Percentiles rank a stretch among this genome's conserved stretches.
Evolutionary conservation across 768 basidiomycete genomes (phyloP).

Genomic region (Mycena latifolia): DNA sequence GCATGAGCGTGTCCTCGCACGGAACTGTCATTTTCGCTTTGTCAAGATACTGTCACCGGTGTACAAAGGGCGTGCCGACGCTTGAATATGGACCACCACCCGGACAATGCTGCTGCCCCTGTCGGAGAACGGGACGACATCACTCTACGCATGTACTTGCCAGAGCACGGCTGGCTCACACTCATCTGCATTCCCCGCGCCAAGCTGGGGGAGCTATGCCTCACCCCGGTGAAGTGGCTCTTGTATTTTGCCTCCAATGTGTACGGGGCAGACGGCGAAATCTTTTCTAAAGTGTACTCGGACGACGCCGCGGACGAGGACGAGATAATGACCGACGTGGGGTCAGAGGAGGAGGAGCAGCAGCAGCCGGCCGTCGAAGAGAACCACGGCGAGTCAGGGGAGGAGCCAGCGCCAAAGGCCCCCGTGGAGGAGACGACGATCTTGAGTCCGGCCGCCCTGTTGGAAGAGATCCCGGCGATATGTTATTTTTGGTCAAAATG

Average conservation of each 20-base stretch:
- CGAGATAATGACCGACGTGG: too few species aligned
- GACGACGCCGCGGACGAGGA: neutral
- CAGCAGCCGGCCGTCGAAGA: constrained; percentile 9
- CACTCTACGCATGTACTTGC: neutral
- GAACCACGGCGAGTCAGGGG: constrained; percentile 3
- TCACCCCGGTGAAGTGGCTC: constrained; percentile 3
- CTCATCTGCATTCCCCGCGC: constrained; percentile 17
- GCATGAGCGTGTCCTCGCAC: too few species aligned
- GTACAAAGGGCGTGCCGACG: too few species aligned
- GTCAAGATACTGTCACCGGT: too few species aligned
- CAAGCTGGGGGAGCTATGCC: constrained; percentile 12
- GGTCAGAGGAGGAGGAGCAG: neutral
- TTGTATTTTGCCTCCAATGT: constrained; percentile 6
- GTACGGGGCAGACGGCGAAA: constrained; percentile 19
- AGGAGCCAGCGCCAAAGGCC: constrained; percentile 1
- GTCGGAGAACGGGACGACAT: neutral
- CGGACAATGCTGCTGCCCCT: neutral
- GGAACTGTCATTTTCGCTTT: too few species aligned
- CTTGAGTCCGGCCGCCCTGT: neutral
- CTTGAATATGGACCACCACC: neutral
- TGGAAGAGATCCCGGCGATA: constrained; percentile 1
- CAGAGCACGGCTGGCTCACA: neutral
- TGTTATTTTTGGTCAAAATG: constrained; percentile 14
- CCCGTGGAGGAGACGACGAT: constrained; percentile 6
- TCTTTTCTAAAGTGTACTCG: neutral